Percentiles rank a stretch among this genome's conserved stretches.
These are phyloP conservation scores for Amaranthus palmeri DNA, from an alignment of 148 eudicot genomes.

Conservation along the genomic window DNA sequence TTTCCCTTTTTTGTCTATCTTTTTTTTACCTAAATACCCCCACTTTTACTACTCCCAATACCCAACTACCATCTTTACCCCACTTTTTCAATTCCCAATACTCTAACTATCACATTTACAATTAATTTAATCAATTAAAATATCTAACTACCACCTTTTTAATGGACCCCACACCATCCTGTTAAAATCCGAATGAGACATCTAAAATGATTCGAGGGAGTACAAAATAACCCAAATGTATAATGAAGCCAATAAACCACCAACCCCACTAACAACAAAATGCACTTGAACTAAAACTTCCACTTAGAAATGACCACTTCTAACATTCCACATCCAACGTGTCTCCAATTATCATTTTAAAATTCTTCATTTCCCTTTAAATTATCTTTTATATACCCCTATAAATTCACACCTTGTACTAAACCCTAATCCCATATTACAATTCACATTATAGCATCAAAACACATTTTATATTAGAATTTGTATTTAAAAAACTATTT, in stretches of 20 bases:
- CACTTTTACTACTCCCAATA: too few relatives aligned
- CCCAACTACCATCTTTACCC: too few relatives aligned
- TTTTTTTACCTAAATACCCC: too few relatives aligned
- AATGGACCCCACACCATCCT: too few relatives aligned
- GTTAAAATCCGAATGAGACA: too few relatives aligned
- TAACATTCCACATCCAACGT: neutral
- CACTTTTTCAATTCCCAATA: too few relatives aligned
- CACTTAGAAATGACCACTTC: neutral
- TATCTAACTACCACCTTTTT: too few relatives aligned
- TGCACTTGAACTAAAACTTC: neutral
- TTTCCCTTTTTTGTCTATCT: too few relatives aligned
- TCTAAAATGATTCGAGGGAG: too few relatives aligned
- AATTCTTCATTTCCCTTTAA: neutral
- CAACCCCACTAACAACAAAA: neutral
- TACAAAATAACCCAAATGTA: neutral
- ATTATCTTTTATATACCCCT: neutral
- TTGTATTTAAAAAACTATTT: neutral
- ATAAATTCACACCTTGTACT: slow-evolving; percentile 15
- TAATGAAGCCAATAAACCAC: neutral
- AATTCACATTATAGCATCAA: neutral
- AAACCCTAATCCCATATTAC: neutral
- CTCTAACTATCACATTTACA: too few relatives aligned
- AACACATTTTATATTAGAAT: neutral
- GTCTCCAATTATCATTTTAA: neutral
- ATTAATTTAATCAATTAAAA: too few relatives aligned